Conservation (phyloP, 208 protist species). For the Wallacemonas sp. region DNA sequence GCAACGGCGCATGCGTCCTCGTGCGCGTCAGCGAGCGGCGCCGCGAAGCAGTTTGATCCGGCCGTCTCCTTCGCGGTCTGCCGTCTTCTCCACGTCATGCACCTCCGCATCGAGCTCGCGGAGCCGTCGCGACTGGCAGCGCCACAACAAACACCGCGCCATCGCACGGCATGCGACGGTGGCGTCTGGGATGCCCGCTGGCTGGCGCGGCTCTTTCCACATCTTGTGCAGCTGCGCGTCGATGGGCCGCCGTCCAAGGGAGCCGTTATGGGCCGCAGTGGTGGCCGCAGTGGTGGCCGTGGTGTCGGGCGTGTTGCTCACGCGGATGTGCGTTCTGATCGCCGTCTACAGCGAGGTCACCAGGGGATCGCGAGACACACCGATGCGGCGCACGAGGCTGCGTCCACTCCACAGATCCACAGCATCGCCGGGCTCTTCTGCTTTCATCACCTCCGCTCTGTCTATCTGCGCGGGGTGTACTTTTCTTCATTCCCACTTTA, state of each 20-base stretch:
- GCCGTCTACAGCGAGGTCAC: no score
- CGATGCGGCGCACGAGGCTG: no score
- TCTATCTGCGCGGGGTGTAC: background rate
- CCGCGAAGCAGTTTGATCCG: background rate
- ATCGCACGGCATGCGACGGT: background rate
- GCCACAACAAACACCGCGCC: background rate
- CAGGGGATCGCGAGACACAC: no score
- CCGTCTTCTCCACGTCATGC: background rate
- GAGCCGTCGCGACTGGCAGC: background rate
- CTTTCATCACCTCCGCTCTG: background rate
- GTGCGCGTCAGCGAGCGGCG: no score
- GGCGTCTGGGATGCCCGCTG: background rate
- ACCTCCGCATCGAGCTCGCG: constrained; percentile 3
- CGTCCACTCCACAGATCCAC: no score
- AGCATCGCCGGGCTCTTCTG: background rate
- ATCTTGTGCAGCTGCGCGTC: background rate
- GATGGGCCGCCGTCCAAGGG: background rate
- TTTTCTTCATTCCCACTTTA: background rate
- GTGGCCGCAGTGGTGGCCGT: no score
- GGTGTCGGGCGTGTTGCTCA: background rate
- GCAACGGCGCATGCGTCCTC: no score
- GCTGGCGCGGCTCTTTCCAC: constrained; percentile 2
- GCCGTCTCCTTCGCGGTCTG: background rate
- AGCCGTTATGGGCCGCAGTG: background rate
- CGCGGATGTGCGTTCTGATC: background rate